phyloP scores from a whole-genome alignment of 2,329 filamentous ascomycete species.

The Aspergillus arachidicola region DNA sequence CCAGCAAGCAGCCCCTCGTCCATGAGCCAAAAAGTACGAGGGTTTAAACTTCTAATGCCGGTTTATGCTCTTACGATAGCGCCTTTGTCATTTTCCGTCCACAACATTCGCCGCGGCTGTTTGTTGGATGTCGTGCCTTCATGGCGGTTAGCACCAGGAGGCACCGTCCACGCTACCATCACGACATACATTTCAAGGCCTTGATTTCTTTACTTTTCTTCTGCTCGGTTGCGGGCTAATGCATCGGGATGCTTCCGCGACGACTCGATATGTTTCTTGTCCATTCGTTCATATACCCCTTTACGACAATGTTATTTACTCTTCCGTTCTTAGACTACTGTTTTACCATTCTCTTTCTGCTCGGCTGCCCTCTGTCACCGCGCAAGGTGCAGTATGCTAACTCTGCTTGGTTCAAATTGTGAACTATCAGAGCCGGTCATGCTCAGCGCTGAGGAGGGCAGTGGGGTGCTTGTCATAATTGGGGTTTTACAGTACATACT shows the following conservation, averaged over 20 bases:
- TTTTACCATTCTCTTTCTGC: conserved; percentile 4
- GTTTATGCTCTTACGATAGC: conserved; percentile 43
- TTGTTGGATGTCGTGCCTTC: conserved; percentile 4
- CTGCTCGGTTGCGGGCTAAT: neutral
- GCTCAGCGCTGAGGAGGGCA: neutral
- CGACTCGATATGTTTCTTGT: conserved; percentile 22
- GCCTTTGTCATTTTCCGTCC: conserved; percentile 26
- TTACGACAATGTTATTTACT: conserved; percentile 26
- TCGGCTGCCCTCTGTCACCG: neutral
- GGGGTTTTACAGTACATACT: neutral
- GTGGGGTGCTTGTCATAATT: neutral
- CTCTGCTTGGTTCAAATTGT: neutral
- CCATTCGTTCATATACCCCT: conserved; percentile 37
- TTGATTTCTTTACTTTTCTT: neutral
- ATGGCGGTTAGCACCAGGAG: neutral
- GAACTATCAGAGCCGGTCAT: neutral
- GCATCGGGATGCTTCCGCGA: conserved; percentile 21
- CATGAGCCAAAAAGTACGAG: conserved; percentile 18
- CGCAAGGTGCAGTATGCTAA: neutral
- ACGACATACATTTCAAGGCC: neutral
- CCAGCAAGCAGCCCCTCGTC: conserved; percentile 11
- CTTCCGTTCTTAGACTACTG: conserved; percentile 20
- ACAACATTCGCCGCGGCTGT: neutral
- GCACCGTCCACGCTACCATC: neutral
- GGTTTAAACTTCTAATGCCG: conserved; percentile 26